Conservation (phyloP, 164 flowering plant species). For the Annona squamosa region DNA sequence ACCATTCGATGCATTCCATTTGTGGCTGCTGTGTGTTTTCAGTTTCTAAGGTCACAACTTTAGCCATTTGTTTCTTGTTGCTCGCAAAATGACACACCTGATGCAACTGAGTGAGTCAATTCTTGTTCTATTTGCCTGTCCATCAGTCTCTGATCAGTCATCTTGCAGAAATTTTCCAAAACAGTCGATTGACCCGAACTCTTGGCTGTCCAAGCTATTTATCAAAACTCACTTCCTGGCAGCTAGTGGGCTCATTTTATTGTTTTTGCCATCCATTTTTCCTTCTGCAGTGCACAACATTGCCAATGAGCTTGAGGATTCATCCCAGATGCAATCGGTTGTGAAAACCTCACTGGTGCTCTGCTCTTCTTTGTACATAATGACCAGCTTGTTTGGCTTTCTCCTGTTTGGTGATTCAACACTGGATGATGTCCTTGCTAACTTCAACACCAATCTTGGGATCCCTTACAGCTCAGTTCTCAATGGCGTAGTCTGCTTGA, state of each 20-base stretch:
- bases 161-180: too few relatives aligned
- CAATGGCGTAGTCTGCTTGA: slow-evolving; percentile 82
- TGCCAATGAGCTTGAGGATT: slow-evolving; percentile 79
- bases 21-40: too few relatives aligned
- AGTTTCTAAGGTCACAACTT: too few relatives aligned
- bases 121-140: too few relatives aligned
- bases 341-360: slow-evolving; percentile 63
- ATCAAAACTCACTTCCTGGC: too few relatives aligned
- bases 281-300: slow-evolving; percentile 79
- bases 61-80: too few relatives aligned
- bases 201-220: too few relatives aligned
- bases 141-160: too few relatives aligned
- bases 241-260: neutral
- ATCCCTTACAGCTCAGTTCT: slow-evolving; percentile 72
- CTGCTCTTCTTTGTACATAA: slow-evolving; percentile 74
- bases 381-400: slow-evolving; percentile 85
- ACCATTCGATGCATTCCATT: too few relatives aligned
- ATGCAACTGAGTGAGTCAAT: too few relatives aligned
- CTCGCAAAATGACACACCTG: too few relatives aligned
- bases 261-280: neutral
- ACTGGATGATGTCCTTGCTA: slow-evolving; percentile 88
- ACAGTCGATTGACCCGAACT: too few relatives aligned
- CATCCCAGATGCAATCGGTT: slow-evolving; percentile 52
- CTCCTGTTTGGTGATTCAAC: slow-evolving; percentile 86
- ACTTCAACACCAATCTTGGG: slow-evolving; percentile 74